Percentiles rank a stretch among this genome's conserved stretches.
Conservation (phyloP, 2,329 filamentous ascomycete species). For the Ophiostoma populinum region DNA sequence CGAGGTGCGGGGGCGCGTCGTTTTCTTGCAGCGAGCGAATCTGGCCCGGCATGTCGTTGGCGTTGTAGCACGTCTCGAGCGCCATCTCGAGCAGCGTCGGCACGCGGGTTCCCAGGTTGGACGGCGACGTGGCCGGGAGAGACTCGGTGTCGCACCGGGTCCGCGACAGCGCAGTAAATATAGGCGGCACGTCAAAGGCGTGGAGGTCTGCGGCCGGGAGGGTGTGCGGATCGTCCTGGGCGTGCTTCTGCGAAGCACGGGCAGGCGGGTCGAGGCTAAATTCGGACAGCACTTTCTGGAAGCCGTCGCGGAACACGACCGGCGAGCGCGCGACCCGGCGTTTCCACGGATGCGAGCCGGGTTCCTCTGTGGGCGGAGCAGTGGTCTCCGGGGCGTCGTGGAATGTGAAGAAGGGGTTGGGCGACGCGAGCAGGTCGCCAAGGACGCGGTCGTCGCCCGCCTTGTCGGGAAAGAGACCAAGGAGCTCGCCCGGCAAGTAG, state of each 20-base stretch:
- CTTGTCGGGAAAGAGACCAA: constrained; percentile 30
- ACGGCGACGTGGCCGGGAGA: background rate
- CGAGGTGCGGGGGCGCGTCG: constrained; percentile 22
- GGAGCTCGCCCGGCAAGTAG: constrained; percentile 44
- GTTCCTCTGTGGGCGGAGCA: too few relatives aligned
- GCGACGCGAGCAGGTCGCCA: constrained; percentile 35
- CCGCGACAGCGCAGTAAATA: too few relatives aligned
- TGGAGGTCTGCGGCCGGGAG: constrained; percentile 9
- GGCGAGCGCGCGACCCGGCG: constrained; percentile 8
- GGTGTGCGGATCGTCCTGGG: too few relatives aligned
- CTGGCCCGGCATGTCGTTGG: constrained; percentile 22
- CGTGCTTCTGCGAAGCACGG: too few relatives aligned
- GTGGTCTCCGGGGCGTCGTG: too few relatives aligned
- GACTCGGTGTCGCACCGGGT: background rate
- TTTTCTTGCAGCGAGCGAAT: constrained; percentile 24
- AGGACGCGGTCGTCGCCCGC: constrained; percentile 24
- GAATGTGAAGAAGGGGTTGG: constrained; percentile 33
- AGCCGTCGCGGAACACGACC: constrained; percentile 11
- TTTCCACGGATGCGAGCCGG: too few relatives aligned
- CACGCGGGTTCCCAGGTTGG: constrained; percentile 15
- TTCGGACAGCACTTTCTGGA: constrained; percentile 5
- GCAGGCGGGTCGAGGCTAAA: constrained; percentile 4
- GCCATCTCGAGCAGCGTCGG: constrained; percentile 34
- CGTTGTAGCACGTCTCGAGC: constrained; percentile 28
- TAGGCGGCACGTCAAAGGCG: constrained; percentile 2